These are phyloP conservation scores for Piloderma croceum DNA, from an alignment of 768 basidiomycete genomes.

Conservation along the genomic window DNA sequence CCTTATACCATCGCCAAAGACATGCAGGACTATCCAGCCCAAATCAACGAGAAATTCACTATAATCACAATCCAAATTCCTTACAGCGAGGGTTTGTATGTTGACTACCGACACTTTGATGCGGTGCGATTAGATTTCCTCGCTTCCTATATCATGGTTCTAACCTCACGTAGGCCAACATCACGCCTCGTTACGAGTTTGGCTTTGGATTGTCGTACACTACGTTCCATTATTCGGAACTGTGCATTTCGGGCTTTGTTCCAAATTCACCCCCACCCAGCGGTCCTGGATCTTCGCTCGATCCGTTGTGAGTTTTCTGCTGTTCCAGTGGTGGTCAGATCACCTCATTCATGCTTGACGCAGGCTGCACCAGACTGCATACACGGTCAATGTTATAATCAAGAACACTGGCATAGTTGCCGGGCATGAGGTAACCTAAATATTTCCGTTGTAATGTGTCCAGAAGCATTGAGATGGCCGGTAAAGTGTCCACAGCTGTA, in stretches of 20 bases:
- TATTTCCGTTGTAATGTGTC: neutral
- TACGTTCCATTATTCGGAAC: constrained; percentile 43
- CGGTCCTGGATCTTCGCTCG: constrained; percentile 46
- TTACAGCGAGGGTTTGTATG: constrained; percentile 53
- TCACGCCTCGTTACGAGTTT: constrained; percentile 45
- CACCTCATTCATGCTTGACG: neutral
- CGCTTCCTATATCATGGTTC: neutral
- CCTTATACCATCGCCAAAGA: constrained; percentile 52
- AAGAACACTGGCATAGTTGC: constrained; percentile 48
- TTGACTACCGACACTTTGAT: constrained; percentile 59
- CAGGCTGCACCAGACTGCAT: constrained; percentile 47
- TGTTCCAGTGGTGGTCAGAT: neutral
- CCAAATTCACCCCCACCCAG: constrained; percentile 38
- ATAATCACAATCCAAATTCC: constrained; percentile 40
- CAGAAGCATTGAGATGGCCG: neutral
- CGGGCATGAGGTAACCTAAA: constrained; percentile 46
- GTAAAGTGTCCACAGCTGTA: constrained; percentile 52
- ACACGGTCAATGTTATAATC: constrained; percentile 49
- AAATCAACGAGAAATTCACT: constrained; percentile 35
- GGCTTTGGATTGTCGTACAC: constrained; percentile 56
- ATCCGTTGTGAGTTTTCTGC: constrained; percentile 37
- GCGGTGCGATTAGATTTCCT: too few relatives aligned
- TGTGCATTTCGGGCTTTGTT: constrained; percentile 37
- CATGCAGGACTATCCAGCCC: constrained; percentile 50
- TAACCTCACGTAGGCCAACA: constrained; percentile 27